Evolutionary conservation across 2,329 filamentous ascomycete genomes (phyloP).

Genomic region (Ophiostoma sp.): DNA sequence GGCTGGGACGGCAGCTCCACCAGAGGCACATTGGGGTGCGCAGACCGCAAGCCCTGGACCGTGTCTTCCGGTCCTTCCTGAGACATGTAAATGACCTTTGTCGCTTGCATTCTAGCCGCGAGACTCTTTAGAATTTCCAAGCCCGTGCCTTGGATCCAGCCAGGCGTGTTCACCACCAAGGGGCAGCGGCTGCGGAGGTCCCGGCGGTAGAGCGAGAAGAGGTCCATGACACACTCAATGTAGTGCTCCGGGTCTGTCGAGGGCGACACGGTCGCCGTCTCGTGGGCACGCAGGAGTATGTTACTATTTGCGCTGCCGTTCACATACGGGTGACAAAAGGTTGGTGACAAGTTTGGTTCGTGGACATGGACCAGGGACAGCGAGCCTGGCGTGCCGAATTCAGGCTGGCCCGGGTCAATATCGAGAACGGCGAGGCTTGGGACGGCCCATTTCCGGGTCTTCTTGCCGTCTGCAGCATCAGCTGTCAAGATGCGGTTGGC

Average conservation of each 20-base stretch:
- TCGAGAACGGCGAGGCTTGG: slow-evolving; percentile 57
- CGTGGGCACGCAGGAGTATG: slow-evolving; percentile 55
- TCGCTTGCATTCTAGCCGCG: slow-evolving; percentile 48
- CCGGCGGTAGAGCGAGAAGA: slow-evolving; percentile 54
- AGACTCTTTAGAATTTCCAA: slow-evolving; percentile 58
- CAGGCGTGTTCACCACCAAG: slow-evolving; percentile 67
- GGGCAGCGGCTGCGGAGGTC: slow-evolving; percentile 42
- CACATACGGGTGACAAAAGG: slow-evolving; percentile 55
- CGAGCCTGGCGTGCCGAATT: slow-evolving; percentile 65
- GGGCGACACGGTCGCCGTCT: slow-evolving; percentile 59
- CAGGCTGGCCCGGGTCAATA: slow-evolving; percentile 71
- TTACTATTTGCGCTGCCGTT: slow-evolving; percentile 25
- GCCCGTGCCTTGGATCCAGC: slow-evolving; percentile 67
- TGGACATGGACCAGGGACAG: slow-evolving; percentile 60
- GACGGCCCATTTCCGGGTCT: slow-evolving; percentile 28
- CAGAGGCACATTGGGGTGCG: slow-evolving; percentile 39
- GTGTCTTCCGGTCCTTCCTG: slow-evolving; percentile 55
- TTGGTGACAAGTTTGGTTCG: slow-evolving; percentile 57
- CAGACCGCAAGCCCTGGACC: slow-evolving; percentile 47
- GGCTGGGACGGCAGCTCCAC: slow-evolving; percentile 54
- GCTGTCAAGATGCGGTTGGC: slow-evolving; percentile 60
- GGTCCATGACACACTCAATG: slow-evolving; percentile 56
- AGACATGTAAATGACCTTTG: slow-evolving; percentile 64
- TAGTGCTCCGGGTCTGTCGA: slow-evolving; percentile 63
- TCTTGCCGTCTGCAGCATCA: slow-evolving; percentile 21